Evolutionary conservation across 192 early-diverging fungal genomes (phyloP), one percentile per base, ranked within the genome.

Genomic region (Rhizophlyctis rosea): DNA sequence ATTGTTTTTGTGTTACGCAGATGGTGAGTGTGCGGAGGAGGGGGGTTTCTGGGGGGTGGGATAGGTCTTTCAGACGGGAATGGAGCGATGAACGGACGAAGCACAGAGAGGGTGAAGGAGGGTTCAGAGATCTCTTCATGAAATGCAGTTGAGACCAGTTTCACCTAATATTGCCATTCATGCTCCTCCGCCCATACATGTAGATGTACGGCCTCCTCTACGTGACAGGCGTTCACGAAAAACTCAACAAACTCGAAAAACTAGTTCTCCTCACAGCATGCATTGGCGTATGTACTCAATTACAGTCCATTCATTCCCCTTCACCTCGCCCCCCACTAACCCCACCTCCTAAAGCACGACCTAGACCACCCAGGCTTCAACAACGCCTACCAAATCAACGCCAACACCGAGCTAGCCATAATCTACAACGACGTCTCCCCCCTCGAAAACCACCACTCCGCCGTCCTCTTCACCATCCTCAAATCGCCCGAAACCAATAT

Each of bases 371-470:
- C 73, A 18, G 78, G 79, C 3, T 77, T 68, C 61, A 81, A 73
- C 65, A 81, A 81, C 57, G 74, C 79, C 1, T 81, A 81, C 54
- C 79, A 81, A 61, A 62, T 76, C 30, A 81, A 81, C 33, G 78
- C 78, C 33, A 47, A 35, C 29, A 81, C 79, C 0, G 73, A 78
- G 18, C 67, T 83, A 13, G 75, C 78, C 0, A 65, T 79, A 14
- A 61, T 76, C 36, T 83, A 83, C 70, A 83, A 83, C 64, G 81
- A 83, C 65, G 55, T 67, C 4, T 78, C 76, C 9, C 78, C 78
- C 2, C 67, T 83, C n/a, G 81, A 83, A 72, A 79, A 69, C 31
- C 76, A 81, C 50, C 77, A 79, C 54, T 64, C 70, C 13, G 79
- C 79, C 25, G 66, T 71, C 31, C 71, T 81, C 16, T 81, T 81